phyloP scores from a whole-genome alignment of 2,329 filamentous ascomycete genomes.

The Cladophialophora carrionii region DNA sequence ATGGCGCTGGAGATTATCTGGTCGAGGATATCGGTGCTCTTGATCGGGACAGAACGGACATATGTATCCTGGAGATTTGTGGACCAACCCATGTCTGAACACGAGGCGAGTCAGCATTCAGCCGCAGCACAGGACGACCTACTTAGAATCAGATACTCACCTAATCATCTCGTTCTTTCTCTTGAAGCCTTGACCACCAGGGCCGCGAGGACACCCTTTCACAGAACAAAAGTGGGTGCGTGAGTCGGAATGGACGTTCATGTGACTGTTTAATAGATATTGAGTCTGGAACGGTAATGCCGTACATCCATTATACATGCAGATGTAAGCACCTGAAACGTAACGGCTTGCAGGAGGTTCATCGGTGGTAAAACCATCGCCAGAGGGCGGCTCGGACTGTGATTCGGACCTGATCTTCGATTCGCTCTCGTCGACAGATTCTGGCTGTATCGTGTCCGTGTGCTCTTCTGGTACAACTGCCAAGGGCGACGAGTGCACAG shows the following conservation, averaged over 20 bases:
- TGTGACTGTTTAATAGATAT: slow-evolving; percentile 63
- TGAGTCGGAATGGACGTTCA: slow-evolving; percentile 65
- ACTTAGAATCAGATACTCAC: slow-evolving; percentile 18
- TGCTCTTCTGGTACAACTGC: slow-evolving; percentile 15
- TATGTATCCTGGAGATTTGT: slow-evolving; percentile 90
- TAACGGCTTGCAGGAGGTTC: slow-evolving; percentile 17
- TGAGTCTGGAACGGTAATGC: slow-evolving; percentile 66
- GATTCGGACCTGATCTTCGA: neutral
- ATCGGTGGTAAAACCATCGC: neutral
- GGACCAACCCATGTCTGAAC: slow-evolving; percentile 75
- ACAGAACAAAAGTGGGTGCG: slow-evolving; percentile 68
- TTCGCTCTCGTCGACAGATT: neutral
- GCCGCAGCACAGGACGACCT: neutral
- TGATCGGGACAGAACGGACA: slow-evolving; percentile 94
- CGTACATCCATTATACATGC: slow-evolving; percentile 60
- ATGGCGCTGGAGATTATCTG: slow-evolving; percentile 94
- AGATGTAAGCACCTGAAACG: slow-evolving; percentile 52
- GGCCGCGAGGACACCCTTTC: slow-evolving; percentile 59
- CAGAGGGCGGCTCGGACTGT: slow-evolving; percentile 5
- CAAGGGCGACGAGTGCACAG: slow-evolving; percentile 12
- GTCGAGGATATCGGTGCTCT: slow-evolving; percentile 91
- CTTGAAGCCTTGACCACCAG: slow-evolving; percentile 69
- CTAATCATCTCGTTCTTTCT: slow-evolving; percentile 70
- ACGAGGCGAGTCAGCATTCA: neutral
- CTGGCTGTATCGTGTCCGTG: neutral